Evolutionary conservation across 2,329 filamentous ascomycete genomes (phyloP).

Genomic region (Cryphonectria radicalis): DNA sequence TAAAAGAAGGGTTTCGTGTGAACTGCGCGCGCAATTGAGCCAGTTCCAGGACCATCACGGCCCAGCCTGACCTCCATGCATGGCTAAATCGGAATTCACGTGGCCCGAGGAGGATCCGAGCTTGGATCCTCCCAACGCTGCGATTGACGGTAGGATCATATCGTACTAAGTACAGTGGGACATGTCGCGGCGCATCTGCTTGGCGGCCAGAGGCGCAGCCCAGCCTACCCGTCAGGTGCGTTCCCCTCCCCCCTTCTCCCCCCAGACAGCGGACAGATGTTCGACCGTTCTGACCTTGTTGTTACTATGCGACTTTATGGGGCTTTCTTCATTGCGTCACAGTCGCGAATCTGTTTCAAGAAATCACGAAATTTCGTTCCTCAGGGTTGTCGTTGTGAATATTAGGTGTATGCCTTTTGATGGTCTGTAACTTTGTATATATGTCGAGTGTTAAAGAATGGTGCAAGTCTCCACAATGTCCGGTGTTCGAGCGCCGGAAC

Average conservation of each 20-base stretch:
- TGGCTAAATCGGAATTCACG: not conserved
- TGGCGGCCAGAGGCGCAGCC: not conserved
- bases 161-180: not conserved
- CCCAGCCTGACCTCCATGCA: not conserved
- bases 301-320: not conserved
- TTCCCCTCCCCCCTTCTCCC: no score
- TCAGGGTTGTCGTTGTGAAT: not conserved
- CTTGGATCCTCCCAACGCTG: not conserved
- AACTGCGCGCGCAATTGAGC: not conserved
- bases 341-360: not conserved
- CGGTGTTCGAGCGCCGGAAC: not conserved
- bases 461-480: no score
- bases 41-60: not conserved
- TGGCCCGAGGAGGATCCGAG: slow-evolving; percentile 13
- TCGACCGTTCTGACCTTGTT: not conserved
- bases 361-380: not conserved
- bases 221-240: not conserved
- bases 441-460: no score
- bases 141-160: not conserved
- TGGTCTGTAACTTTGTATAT: not conserved
- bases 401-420: not conserved
- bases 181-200: not conserved
- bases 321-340: not conserved
- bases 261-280: not conserved
- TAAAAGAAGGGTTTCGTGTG: not conserved